A percentile compares a stretch with the other conserved stretches of the same genome.
phyloP scores from a whole-genome alignment of 1,284 basidiomycete genomes.

The Ceratobasidium papillatum region DNA sequence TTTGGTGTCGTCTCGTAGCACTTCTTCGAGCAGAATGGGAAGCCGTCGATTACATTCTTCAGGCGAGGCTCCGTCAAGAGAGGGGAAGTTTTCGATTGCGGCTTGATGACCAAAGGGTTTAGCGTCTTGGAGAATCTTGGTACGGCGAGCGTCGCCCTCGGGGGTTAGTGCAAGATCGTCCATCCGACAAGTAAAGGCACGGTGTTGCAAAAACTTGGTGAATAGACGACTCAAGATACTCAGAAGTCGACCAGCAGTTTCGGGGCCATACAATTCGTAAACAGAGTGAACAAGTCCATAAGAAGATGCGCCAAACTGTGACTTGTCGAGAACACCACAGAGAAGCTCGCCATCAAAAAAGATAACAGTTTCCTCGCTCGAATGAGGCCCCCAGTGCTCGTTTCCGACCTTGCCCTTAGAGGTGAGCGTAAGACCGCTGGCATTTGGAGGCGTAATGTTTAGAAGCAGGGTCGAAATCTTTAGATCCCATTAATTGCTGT shows the following conservation, averaged over 20 bases:
- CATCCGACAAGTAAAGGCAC: constrained; percentile 99
- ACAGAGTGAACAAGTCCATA: constrained; percentile 98
- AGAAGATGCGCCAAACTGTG: constrained; percentile 95
- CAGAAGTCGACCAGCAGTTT: constrained; percentile 88
- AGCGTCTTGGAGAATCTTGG: constrained; percentile 74
- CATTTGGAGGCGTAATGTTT: constrained; percentile 88
- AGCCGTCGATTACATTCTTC: constrained; percentile 58
- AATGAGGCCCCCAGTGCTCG: constrained; percentile 74
- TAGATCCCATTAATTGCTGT: constrained; percentile 7
- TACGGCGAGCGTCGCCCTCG: constrained; percentile 78
- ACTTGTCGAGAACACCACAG: constrained; percentile 94
- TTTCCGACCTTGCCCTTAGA: constrained; percentile 89
- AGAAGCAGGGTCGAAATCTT: constrained; percentile 91
- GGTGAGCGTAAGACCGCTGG: constrained; percentile 85
- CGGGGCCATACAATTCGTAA: constrained; percentile 97
- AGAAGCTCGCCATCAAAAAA: constrained; percentile 95
- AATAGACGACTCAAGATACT: constrained; percentile 94
- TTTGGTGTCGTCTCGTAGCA: constrained; percentile 96
- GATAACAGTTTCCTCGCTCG: constrained; percentile 84
- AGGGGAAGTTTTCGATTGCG: constrained; percentile 85
- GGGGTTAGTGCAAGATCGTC: constrained; percentile 93
- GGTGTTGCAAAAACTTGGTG: constrained; percentile 96
- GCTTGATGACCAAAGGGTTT: constrained; percentile 83
- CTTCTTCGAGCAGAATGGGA: constrained; percentile 81
- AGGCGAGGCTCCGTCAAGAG: constrained; percentile 55